Conservation (phyloP, 768 basidiomycete species). For the Dioszegia hungarica region DNA sequence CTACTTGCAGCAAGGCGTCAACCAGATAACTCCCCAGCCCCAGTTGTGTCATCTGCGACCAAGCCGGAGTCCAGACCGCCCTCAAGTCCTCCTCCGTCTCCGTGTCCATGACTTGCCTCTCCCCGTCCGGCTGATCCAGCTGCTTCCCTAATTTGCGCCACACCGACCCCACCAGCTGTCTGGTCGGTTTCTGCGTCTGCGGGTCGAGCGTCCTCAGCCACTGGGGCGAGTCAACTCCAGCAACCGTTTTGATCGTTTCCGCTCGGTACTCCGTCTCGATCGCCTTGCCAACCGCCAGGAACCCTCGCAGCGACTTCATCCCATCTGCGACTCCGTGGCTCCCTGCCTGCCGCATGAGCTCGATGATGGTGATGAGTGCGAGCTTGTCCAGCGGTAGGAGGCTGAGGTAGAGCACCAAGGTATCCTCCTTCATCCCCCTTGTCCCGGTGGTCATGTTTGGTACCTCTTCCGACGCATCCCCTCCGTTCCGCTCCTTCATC, state of each 20-base stretch:
- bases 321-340: conserved; percentile 72
- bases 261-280: conserved; percentile 89
- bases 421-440: conserved; percentile 28
- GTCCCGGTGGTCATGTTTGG: conserved; percentile 11
- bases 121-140: background rate
- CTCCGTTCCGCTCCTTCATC: conserved; percentile 1
- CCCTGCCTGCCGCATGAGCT: conserved; percentile 71
- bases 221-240: conserved; percentile 35
- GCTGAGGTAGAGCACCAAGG: conserved; percentile 65
- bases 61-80: conserved; percentile 54
- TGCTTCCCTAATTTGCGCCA: conserved; percentile 30
- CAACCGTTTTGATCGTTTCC: conserved; percentile 57
- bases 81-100: conserved; percentile 14
- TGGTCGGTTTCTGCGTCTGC: conserved; percentile 32
- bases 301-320: conserved; percentile 81
- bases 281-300: conserved; percentile 72
- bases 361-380: conserved; percentile 81
- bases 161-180: conserved; percentile 18
- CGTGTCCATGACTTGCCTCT: background rate
- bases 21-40: conserved; percentile 78
- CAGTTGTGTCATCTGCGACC: conserved; percentile 73
- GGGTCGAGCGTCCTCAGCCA: conserved; percentile 37
- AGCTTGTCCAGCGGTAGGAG: conserved; percentile 72
- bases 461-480: conserved; percentile 11
- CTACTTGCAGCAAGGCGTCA: conserved; percentile 76